Evolutionary conservation across 2,329 filamentous ascomycete species (phyloP), one percentile per base, ranked within the genome.

Genomic region (Lachnellula suecica): DNA sequence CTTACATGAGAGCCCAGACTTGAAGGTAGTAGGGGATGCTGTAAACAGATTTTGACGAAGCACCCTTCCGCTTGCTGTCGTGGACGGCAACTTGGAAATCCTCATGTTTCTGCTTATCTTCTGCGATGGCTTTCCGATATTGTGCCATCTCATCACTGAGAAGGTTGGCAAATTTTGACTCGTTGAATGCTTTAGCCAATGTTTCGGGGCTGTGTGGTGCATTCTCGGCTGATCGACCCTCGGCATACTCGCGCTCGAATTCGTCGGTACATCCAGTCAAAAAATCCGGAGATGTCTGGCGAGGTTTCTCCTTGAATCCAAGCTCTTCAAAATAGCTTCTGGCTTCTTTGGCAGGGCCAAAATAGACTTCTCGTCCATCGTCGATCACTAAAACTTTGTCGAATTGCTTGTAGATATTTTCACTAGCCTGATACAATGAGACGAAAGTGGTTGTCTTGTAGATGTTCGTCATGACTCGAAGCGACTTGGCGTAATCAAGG

Each of bases 21-120:
- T 96, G 91, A 1, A 89, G 74, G 58, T 91, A 83, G 71, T 94
- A 94, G 0, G 90, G 89, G 49, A 92, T 87, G 1, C 84, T 86
- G 71, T 96, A 96, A 29, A 93, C 87, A 0, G 89, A 93, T 52
- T 82, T 83, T 63, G 85, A 83, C 0, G 78, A 73, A 0, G 89
- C 87, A 7, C 84, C 80, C 49, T 85, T 84, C 10, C 89, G 85
- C 75, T 96, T 95, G 67, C 86, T 85, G 64, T 95, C 89, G 50
- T 73, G 78, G 47, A 94, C 87, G 3, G 91, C 90, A 1, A 79
- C 72, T 59, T 84, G 80, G 72, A 95, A 95, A 59, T 94, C 88
- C 11, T 91, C 82, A 63, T 89, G 82, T 47, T 84, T 79, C 15
- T 85, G 77, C 61, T 84, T 82, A 57, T 91, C 83, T 34, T 82